A percentile compares a stretch with the other conserved stretches of the same genome.
These are phyloP conservation scores for Colletotrichum incanum DNA, from an alignment of 2,329 filamentous ascomycete species.

Conservation along the genomic window DNA sequence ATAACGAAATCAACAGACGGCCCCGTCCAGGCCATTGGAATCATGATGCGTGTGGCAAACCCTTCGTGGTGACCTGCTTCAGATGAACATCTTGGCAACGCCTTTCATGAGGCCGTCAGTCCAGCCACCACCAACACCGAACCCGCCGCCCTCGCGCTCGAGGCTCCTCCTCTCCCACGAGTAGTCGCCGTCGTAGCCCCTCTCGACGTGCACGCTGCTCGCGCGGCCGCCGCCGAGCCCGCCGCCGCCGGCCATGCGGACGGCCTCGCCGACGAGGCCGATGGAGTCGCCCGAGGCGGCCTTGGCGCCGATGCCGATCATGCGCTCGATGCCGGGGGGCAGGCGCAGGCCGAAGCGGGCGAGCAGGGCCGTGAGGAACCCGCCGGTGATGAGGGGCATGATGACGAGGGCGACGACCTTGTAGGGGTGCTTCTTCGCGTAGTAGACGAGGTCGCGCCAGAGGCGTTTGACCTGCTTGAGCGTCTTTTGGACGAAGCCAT, in stretches of 20 bases:
- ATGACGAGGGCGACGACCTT: slow-evolving; percentile 91
- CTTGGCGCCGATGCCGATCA: slow-evolving; percentile 69
- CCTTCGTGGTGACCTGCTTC: slow-evolving; percentile 22
- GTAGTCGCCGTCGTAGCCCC: slow-evolving; percentile 51
- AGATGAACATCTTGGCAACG: slow-evolving; percentile 62
- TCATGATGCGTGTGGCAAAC: neutral
- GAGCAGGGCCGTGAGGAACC: slow-evolving; percentile 83
- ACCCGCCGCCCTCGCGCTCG: slow-evolving; percentile 53
- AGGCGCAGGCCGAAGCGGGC: slow-evolving; percentile 85
- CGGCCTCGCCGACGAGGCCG: slow-evolving; percentile 69
- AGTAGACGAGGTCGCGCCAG: slow-evolving; percentile 84
- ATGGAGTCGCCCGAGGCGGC: slow-evolving; percentile 64
- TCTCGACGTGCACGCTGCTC: slow-evolving; percentile 53
- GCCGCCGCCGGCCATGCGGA: slow-evolving; percentile 65
- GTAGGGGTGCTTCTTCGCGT: slow-evolving; percentile 85
- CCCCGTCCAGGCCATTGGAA: slow-evolving; percentile 13
- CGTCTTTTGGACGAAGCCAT: slow-evolving; percentile 82
- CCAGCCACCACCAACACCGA: slow-evolving; percentile 45
- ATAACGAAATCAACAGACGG: neutral
- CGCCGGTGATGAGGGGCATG: slow-evolving; percentile 89
- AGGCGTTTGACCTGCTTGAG: slow-evolving; percentile 84
- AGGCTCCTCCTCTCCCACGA: slow-evolving; percentile 58
- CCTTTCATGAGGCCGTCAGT: slow-evolving; percentile 53
- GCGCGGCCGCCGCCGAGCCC: slow-evolving; percentile 42
- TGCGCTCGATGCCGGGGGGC: slow-evolving; percentile 74